Evolutionary conservation across 2,329 filamentous ascomycete genomes (phyloP).

Genomic region (Colletotrichum tofieldiae): DNA sequence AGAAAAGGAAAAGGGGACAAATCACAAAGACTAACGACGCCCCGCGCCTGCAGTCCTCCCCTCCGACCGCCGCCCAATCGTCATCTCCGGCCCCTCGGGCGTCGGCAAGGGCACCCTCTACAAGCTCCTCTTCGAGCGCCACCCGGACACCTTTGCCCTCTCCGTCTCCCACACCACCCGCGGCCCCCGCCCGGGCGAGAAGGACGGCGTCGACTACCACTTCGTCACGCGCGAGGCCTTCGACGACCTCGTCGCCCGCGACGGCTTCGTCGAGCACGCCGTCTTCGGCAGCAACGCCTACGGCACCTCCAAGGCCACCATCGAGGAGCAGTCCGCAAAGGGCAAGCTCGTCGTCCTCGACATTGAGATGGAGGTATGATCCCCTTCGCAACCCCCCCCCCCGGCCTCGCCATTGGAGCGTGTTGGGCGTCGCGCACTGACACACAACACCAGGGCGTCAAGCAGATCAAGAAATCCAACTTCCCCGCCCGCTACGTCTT

Average conservation of each 20-base stretch:
- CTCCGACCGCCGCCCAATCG: slow-evolving; percentile 74
- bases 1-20: not conserved
- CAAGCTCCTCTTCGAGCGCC: slow-evolving; percentile 75
- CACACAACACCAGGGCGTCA: slow-evolving; percentile 73
- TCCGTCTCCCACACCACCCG: slow-evolving; percentile 86
- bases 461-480: slow-evolving; percentile 86
- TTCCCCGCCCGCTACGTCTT: slow-evolving; percentile 88
- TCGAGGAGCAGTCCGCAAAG: slow-evolving; percentile 80
- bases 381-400: not conserved
- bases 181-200: slow-evolving; percentile 80
- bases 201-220: slow-evolving; percentile 85
- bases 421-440: slow-evolving; percentile 49
- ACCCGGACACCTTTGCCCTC: slow-evolving; percentile 67
- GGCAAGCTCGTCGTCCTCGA: slow-evolving; percentile 87
- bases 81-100: slow-evolving; percentile 86
- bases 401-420: not conserved
- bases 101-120: slow-evolving; percentile 88
- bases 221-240: slow-evolving; percentile 80
- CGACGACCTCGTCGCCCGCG: slow-evolving; percentile 74
- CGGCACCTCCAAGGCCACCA: slow-evolving; percentile 86
- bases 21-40: slow-evolving; percentile 12
- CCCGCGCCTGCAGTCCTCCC: slow-evolving; percentile 43
- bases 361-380: slow-evolving; percentile 91
- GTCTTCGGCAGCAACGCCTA: slow-evolving; percentile 90
- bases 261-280: slow-evolving; percentile 88